phyloP scores from a whole-genome alignment of 2,329 filamentous ascomycete genomes.

The Fusarium neocosmosporiellum region DNA sequence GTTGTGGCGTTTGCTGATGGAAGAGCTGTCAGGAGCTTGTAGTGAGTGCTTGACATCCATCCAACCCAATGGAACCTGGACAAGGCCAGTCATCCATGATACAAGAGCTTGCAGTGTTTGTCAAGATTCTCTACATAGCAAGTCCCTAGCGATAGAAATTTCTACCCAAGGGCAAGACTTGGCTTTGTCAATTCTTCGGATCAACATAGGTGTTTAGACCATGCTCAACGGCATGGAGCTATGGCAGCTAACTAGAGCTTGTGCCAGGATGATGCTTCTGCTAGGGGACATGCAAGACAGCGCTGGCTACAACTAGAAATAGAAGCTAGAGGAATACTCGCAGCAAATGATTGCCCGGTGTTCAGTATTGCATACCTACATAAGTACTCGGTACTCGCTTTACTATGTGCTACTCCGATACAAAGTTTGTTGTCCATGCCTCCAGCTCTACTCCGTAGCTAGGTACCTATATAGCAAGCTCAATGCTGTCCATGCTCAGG shows the following conservation, averaged over 20 bases:
- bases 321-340: neutral
- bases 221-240: neutral
- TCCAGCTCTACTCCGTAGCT: neutral
- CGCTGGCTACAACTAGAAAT: neutral
- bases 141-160: neutral
- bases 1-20: slow-evolving; percentile 14
- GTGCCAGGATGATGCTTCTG: neutral
- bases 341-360: neutral
- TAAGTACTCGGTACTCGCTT: neutral
- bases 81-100: neutral
- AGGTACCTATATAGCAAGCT: neutral
- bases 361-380: neutral
- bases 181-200: neutral
- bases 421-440: neutral
- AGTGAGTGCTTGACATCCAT: no score
- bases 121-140: neutral
- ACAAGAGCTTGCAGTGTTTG: neutral
- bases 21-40: neutral
- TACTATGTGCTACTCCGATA: neutral
- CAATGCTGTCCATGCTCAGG: neutral
- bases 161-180: neutral
- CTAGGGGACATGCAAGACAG: neutral
- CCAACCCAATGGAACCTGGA: no score
- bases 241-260: slow-evolving; percentile 19
- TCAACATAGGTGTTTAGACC: neutral